Percentiles rank a stretch among this genome's conserved stretches.
Conservation (phyloP, 768 basidiomycete genomes). For the Termitomyces sp. region DNA sequence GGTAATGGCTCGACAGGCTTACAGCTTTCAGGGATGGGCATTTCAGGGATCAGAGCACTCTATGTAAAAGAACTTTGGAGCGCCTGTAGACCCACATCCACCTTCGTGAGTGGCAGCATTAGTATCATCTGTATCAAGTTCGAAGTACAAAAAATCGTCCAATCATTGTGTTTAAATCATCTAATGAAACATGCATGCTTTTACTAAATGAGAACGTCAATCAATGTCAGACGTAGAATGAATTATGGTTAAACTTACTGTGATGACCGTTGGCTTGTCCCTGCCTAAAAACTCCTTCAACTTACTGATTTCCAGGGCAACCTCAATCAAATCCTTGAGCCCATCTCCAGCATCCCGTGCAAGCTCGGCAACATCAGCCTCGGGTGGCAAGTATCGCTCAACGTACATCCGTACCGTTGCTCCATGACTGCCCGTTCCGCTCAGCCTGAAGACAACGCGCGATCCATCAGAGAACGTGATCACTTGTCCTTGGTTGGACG, state of each 20-base stretch:
- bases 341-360: conserved; percentile 82
- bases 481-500: conserved; percentile 94
- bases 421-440: conserved; percentile 94
- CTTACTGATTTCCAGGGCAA: conserved; percentile 83
- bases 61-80: not conserved
- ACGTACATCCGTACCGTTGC: conserved; percentile 97
- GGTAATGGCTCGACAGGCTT: not conserved
- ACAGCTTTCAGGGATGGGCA: not conserved
- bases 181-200: not conserved
- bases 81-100: not conserved
- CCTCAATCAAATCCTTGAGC: conserved; percentile 92
- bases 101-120: not conserved
- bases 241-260: conserved; percentile 47
- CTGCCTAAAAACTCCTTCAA: conserved; percentile 83
- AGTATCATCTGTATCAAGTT: not conserved
- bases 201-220: not conserved
- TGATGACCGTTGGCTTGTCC: conserved; percentile 96
- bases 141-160: not conserved
- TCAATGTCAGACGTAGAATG: not conserved
- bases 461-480: conserved; percentile 90
- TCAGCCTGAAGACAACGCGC: conserved; percentile 92
- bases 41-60: not conserved
- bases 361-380: conserved; percentile 68
- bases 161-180: not conserved
- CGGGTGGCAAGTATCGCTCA: conserved; percentile 81